Evolutionary conservation across 192 early-diverging fungal genomes (phyloP), one percentile per base, ranked within the genome.

Genomic region (Backusella australiensis): DNA sequence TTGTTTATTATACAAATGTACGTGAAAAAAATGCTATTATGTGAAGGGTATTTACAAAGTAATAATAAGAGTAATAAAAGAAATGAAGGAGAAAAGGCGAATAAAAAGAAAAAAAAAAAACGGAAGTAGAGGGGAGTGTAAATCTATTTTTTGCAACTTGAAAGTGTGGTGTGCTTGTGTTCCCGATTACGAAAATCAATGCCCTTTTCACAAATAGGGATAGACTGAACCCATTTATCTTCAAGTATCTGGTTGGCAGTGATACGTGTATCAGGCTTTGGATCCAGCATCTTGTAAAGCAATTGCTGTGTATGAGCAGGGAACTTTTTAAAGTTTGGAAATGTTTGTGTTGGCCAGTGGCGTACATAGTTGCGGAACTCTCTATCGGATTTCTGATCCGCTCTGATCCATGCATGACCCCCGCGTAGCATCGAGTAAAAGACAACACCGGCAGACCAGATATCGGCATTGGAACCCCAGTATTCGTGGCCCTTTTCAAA

Each of bases 371-470:
- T 59, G 11, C 69, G 14, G 34, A 46, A 77, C 14, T 72, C 71
- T 34, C 56, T 14, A 39, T 77, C 76, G 0, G 35, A 41, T 14
- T 72, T 77, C 14, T 11, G 35, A 26, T 77, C 63, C 17, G 76
- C 76, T 63, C 70, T 63, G 19, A 65, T 53, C 76, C 76, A 77
- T 39, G 76, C 70, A 73, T 71, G 70, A 12, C 76, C 71, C 12
- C 69, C 63, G 46, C 63, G 34, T 34, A 56, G 39, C 59, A 77
- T 72, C 19, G 69, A 77, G 26, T 72, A 63, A 15, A 73, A 46
- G 8, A 98, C 96, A 52, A 98, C 93, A 71, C 95, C 97, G 41
- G 90, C 90, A 7, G 96, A 89, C 97, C 97, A 98, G 36, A 98
- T 86, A 80, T 98, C 97, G 14, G 95, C 94, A 42, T 87, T 82